Evolutionary conservation across 352 stramenopile species (phyloP), one percentile per base, ranked within the genome.

Genomic region (Phytophthora brassicae): DNA sequence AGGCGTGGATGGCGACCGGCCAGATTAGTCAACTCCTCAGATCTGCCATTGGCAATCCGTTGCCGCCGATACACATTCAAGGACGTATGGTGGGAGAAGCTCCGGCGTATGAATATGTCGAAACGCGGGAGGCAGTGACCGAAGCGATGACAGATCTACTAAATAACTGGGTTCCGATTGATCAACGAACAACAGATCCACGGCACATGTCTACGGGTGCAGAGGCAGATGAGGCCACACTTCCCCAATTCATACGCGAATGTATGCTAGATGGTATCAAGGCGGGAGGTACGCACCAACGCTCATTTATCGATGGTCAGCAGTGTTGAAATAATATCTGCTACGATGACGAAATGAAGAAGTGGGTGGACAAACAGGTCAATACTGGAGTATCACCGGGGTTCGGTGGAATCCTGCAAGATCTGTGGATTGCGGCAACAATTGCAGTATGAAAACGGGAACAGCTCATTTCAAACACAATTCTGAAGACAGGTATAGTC

Each of bases 231-330:
- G 33, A 39, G 14, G 33, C 12, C 4, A 13, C 8, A 19, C 33
- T 43, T 31, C 46, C 29, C 2, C 29, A 31, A 20, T 54, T 54
- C 12, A 48, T 57, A 20, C 20, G 23, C 23, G 35, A 38, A 20
- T 57, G 50, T 22, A 26, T 57, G 22, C 9, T 57, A 20, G 14
- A 48, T 6, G 50, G 48, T 17, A 57, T 48, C 11, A 57, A 57
- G 11, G 36, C 35, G 5, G 50, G 35, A 14, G 50, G 35, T 13
- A 36, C 23, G 16, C 23, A 57, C 31, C 31, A 48, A 14, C 6
- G 20, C 13, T 23, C n/a, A 12, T 41, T 57, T 31, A n/a, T 7
- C 23, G 49, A 13, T 3, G 2, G 13, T 2, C 12, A 2, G 7
- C 26, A 42, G 1, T 5, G 26, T 1, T 53, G 26, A 19, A 13